Percentiles rank a stretch among this genome's conserved stretches.
These are phyloP conservation scores for Solanum aculeatissimum DNA, from an alignment of 305 asterid species.

Conservation along the genomic window DNA sequence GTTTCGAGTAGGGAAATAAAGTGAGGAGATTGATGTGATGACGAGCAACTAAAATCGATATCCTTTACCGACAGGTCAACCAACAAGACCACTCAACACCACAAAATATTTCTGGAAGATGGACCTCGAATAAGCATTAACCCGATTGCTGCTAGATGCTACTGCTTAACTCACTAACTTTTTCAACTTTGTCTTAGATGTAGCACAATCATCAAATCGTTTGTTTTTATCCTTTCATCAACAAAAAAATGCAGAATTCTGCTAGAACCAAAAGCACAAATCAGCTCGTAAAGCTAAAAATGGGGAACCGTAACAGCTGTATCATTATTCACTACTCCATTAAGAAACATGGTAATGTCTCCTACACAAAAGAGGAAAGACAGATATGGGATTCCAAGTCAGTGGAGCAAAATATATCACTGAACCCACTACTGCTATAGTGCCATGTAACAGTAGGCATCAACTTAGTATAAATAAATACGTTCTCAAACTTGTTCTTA, in stretches of 20 bases:
- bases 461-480: neutral
- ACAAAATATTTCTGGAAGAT: neutral
- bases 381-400: neutral
- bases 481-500: neutral
- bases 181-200: neutral
- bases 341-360: neutral
- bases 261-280: neutral
- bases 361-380: neutral
- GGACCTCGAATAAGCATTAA: neutral
- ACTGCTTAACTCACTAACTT: neutral
- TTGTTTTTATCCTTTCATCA: neutral
- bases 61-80: neutral
- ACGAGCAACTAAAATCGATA: neutral
- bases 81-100: neutral
- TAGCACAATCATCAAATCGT: neutral
- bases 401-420: neutral
- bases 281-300: neutral
- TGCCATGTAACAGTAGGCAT: neutral
- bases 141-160: neutral
- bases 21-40: neutral
- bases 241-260: neutral
- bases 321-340: neutral
- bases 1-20: neutral
- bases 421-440: neutral
- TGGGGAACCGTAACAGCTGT: neutral